Evolutionary conservation across 2,329 filamentous ascomycete genomes (phyloP).

Genomic region (Beauveria asiatica): DNA sequence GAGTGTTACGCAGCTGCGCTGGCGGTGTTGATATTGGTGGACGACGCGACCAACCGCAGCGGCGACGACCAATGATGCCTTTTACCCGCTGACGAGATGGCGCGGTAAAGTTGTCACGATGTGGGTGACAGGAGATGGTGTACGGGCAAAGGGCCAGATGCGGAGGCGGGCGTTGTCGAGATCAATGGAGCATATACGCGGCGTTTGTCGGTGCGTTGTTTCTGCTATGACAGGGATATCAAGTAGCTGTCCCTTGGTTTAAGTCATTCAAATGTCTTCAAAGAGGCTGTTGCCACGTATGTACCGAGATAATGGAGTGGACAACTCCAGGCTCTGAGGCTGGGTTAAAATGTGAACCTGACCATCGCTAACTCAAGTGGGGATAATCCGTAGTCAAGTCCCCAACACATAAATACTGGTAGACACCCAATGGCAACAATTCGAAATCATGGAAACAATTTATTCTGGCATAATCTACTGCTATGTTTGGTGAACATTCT

Average conservation of each 20-base stretch:
- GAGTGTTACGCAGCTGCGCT: slow-evolving; percentile 68
- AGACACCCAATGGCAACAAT: too few relatives aligned
- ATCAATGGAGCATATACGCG: not conserved
- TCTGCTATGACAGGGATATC: not conserved
- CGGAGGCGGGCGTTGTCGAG: too few relatives aligned
- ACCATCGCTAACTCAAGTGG: not conserved
- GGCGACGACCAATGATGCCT: not conserved
- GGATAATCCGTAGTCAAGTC: too few relatives aligned
- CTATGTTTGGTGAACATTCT: too few relatives aligned
- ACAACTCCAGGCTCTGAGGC: too few relatives aligned
- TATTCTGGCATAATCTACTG: not conserved
- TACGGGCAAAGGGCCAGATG: not conserved
- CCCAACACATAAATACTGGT: too few relatives aligned
- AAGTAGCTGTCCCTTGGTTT: not conserved
- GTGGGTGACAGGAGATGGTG: not conserved
- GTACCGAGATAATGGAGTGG: too few relatives aligned
- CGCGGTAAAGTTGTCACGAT: not conserved
- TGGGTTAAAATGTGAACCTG: too few relatives aligned
- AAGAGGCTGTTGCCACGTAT: too few relatives aligned
- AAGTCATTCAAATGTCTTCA: too few relatives aligned
- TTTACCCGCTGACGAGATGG: not conserved
- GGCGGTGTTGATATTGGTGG: slow-evolving; percentile 62
- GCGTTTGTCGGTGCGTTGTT: not conserved
- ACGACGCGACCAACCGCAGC: slow-evolving; percentile 27
- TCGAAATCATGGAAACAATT: not conserved